Percentiles rank a stretch among this genome's conserved stretches.
phyloP scores from a whole-genome alignment of 805 yeast species.

The Millerozyma acaciae region DNA sequence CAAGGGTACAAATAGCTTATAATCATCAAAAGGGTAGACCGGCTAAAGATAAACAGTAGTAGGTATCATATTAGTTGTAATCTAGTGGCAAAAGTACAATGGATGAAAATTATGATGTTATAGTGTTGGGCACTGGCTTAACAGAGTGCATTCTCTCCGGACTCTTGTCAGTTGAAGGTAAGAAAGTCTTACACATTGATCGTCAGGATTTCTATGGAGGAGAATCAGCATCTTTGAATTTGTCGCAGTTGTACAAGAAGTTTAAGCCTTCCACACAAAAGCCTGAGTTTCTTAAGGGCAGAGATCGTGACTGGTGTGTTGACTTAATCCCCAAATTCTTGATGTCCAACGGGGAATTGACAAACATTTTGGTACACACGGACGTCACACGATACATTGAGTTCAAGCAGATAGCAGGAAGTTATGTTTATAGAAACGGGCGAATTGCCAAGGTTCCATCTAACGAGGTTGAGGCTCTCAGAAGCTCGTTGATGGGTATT shows the following conservation, averaged over 20 bases:
- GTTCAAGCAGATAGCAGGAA: conserved; percentile 94
- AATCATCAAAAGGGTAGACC: too few species aligned
- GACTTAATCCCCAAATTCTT: conserved; percentile 94
- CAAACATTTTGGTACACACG: conserved; percentile 91
- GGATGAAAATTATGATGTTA: conserved; percentile 97
- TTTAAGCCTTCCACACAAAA: conserved; percentile 74
- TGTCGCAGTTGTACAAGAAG: conserved; percentile 67
- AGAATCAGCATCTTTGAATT: conserved; percentile 79
- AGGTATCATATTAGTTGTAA: not conserved
- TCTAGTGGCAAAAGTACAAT: conserved; percentile 32
- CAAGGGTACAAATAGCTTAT: not conserved
- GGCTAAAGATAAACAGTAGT: too few species aligned
- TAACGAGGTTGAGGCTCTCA: conserved; percentile 84
- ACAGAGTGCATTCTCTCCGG: conserved; percentile 97
- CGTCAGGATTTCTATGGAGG: conserved; percentile 96
- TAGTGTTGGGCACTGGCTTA: conserved; percentile 91
- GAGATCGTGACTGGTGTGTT: conserved; percentile 97
- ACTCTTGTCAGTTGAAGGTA: conserved; percentile 92
- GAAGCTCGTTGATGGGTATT: conserved; percentile 89
- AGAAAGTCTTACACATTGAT: conserved; percentile 94
- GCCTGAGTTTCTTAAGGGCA: conserved; percentile 70
- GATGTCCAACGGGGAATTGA: conserved; percentile 97
- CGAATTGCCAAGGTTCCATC: conserved; percentile 93
- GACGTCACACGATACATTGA: conserved; percentile 95
- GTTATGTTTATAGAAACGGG: conserved; percentile 87